Conservation (phyloP, 2,329 filamentous ascomycete species). For the Trichoderma asperellum region DNA sequence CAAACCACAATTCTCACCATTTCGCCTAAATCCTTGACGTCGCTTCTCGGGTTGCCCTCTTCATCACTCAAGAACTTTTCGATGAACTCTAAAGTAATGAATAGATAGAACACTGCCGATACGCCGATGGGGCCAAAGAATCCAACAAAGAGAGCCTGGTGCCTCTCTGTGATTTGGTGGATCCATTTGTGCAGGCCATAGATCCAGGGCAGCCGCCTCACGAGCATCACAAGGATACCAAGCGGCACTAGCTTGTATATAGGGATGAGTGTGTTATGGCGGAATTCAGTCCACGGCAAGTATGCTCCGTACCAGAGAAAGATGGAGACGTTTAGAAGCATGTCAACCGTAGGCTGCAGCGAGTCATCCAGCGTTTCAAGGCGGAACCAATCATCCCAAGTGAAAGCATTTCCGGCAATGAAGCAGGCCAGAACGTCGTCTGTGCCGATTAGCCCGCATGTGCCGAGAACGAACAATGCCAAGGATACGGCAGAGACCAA, state of each 20-base stretch:
- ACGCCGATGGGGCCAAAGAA: slow-evolving; percentile 95
- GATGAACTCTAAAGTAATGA: slow-evolving; percentile 78
- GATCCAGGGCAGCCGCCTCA: slow-evolving; percentile 78
- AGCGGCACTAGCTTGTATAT: slow-evolving; percentile 73
- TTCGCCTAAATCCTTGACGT: slow-evolving; percentile 69
- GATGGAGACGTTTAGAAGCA: slow-evolving; percentile 85
- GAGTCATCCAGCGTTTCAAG: slow-evolving; percentile 87
- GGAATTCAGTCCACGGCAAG: slow-evolving; percentile 77
- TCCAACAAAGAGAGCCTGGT: slow-evolving; percentile 82
- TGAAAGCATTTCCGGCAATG: slow-evolving; percentile 87
- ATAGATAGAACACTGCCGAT: slow-evolving; percentile 87
- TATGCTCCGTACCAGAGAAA: slow-evolving; percentile 92
- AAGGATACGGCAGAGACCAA: slow-evolving; percentile 84
- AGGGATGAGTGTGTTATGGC: slow-evolving; percentile 68
- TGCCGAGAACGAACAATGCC: slow-evolving; percentile 84
- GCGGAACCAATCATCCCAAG: slow-evolving; percentile 93
- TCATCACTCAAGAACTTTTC: slow-evolving; percentile 52
- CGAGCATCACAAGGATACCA: slow-evolving; percentile 73
- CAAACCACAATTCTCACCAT: slow-evolving; percentile 75
- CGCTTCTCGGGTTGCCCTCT: slow-evolving; percentile 63
- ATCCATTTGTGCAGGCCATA: slow-evolving; percentile 74
- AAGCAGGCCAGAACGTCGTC: slow-evolving; percentile 93
- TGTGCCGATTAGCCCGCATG: slow-evolving; percentile 82
- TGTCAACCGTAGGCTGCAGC: slow-evolving; percentile 91
- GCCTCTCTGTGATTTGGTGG: slow-evolving; percentile 73